These are phyloP conservation scores for Volvox carteri DNA, from an alignment of 163 green algal genomes.

Conservation along the genomic window DNA sequence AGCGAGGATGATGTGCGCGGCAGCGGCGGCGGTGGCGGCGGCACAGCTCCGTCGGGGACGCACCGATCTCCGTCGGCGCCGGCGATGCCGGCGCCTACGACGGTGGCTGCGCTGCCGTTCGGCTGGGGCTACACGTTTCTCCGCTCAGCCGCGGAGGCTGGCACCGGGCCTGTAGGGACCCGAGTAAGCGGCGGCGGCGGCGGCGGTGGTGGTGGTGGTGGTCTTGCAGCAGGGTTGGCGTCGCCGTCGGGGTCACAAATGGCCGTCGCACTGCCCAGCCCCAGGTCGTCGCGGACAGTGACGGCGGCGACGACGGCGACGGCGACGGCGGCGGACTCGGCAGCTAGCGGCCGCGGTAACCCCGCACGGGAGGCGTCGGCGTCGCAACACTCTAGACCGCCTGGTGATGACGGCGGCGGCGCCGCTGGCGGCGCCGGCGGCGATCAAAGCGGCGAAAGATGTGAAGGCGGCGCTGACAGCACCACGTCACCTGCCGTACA, in stretches of 20 bases:
- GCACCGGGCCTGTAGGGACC: no score
- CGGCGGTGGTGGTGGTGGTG: neutral
- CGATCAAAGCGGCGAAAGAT: no score
- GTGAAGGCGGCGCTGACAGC: neutral
- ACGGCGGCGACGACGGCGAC: neutral
- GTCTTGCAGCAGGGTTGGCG: neutral
- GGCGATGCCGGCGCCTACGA: neutral
- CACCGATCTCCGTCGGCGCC: neutral
- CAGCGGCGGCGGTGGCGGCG: neutral
- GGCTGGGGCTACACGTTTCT: slow-evolving; percentile 36
- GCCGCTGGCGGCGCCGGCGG: neutral
- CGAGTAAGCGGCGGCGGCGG: neutral
- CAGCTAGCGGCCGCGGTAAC: no score
- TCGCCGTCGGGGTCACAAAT: neutral
- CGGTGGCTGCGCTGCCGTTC: slow-evolving; percentile 26
- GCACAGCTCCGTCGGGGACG: no score
- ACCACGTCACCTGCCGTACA: neutral
- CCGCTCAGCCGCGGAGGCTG: neutral
- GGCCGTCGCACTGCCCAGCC: neutral
- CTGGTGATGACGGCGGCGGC: neutral
- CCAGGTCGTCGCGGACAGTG: neutral
- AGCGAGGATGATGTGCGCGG: neutral
- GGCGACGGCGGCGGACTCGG: neutral
- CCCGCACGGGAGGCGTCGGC: no score
- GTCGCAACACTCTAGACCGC: neutral